These are phyloP conservation scores for Phytophthora multivora DNA, from an alignment of 352 stramenopile genomes.

Conservation along the genomic window DNA sequence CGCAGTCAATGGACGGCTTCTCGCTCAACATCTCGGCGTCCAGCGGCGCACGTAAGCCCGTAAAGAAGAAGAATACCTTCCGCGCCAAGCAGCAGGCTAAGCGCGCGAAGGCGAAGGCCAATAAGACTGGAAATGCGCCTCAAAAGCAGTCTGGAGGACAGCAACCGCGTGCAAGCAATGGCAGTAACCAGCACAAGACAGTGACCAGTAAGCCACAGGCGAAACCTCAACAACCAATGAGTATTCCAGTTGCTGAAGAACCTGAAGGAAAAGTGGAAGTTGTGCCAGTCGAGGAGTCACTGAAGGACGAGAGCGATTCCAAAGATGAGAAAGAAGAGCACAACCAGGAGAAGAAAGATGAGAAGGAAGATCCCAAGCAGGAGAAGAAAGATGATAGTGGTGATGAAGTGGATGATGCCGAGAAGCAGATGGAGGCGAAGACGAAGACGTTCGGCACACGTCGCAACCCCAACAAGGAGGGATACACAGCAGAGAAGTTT, in stretches of 20 bases:
- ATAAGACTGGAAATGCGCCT: constrained; percentile 33
- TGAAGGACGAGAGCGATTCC: constrained; percentile 17
- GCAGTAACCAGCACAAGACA: constrained; percentile 1
- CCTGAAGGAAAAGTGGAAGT: constrained; percentile 13
- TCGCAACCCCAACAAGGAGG: constrained; percentile 85
- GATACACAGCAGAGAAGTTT: constrained; percentile 68
- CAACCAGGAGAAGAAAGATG: neutral
- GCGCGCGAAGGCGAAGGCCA: constrained; percentile 48
- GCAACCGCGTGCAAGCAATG: constrained; percentile 5
- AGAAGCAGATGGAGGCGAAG: constrained; percentile 9
- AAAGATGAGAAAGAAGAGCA: constrained; percentile 24
- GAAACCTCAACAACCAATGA: constrained; percentile 11
- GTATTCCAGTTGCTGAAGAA: neutral
- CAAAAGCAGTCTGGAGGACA: constrained; percentile 7
- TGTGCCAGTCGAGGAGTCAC: constrained; percentile 7
- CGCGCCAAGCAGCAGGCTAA: constrained; percentile 75
- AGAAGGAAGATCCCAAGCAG: constrained; percentile 8
- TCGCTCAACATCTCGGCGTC: constrained; percentile 83
- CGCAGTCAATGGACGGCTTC: constrained; percentile 64
- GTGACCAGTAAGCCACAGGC: neutral
- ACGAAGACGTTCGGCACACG: constrained; percentile 63
- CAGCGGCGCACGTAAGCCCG: constrained; percentile 34
- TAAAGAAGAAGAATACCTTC: constrained; percentile 83
- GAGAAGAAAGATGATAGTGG: neutral
- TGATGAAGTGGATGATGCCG: constrained; percentile 8